These are phyloP conservation scores for Yamadazyma friedrichii DNA, from an alignment of 1,139 yeast species.

Conservation along the genomic window DNA sequence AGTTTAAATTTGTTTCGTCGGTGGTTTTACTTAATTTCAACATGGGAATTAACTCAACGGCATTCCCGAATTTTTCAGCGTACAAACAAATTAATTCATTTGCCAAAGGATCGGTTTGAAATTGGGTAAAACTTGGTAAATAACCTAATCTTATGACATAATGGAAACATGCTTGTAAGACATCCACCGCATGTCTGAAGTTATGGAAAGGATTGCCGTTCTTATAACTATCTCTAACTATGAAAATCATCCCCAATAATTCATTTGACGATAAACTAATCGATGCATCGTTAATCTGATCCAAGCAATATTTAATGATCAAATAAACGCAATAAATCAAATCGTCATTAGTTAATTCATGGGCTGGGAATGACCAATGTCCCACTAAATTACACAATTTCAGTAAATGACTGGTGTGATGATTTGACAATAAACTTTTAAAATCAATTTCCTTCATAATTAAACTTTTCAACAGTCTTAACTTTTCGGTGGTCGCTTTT, in stretches of 20 bases:
- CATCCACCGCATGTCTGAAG: conserved; percentile 94
- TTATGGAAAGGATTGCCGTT: conserved; percentile 90
- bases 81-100: conserved; percentile 21
- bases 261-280: conserved; percentile 34
- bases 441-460: conserved; percentile 43
- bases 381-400: conserved; percentile 40
- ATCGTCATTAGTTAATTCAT: conserved; percentile 65
- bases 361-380: conserved; percentile 66
- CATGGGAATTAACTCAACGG: conserved; percentile 16
- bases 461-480: conserved; percentile 25
- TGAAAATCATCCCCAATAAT: conserved; percentile 57
- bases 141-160: conserved; percentile 52
- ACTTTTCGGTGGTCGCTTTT: conserved; percentile 19
- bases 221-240: conserved; percentile 74
- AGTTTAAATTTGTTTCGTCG: conserved; percentile 27
- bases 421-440: conserved; percentile 25
- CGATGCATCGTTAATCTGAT: conserved; percentile 25
- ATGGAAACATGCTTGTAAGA: conserved; percentile 82
- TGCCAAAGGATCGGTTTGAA: conserved; percentile 29
- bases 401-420: conserved; percentile 24
- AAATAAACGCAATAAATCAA: conserved; percentile 58
- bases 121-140: conserved; percentile 42
- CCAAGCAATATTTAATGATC: conserved; percentile 52
- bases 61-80: conserved; percentile 17
- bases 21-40: conserved; percentile 8